Base-by-base conservation (phyloP, 306 rosid genomes). In the Lablab purpureus region DNA sequence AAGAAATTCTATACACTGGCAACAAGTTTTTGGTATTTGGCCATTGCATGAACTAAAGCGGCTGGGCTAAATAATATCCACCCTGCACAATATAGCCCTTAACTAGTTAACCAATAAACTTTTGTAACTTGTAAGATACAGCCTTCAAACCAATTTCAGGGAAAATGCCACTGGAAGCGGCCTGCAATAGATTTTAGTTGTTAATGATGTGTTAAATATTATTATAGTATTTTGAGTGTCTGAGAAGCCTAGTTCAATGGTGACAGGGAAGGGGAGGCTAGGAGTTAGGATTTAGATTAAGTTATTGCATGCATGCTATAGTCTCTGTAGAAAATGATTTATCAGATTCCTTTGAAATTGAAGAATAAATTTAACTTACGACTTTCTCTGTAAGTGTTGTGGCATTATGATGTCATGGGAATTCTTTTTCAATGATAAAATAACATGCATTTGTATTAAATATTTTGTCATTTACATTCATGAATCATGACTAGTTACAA, bases 191-290 rank as follows among this genome's bases (percentile, higher is more conserved):
- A 34, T 70, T 66, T 69, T 58, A 79, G 2, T 72, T 37, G 34
- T 54, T 30, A 52, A n/a, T 71, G 47, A 52, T 72, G 3, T 56
- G 54, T 36, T n/a, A 62, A 70, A 49, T n/a, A n/a, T n/a, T n/a
- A n/a, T n/a, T n/a, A n/a, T n/a, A n/a, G n/a, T n/a, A n/a, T 63
- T 10, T 63, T 5, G 45, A 63, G 63, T 18, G 58, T 43, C 19
- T 73, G 50, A 54, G 30, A 50, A 73, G 74, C 72, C 40, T 73
- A 73, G 56, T 52, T 64, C 8, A n/a, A n/a, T 40, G 67, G 22
- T 71, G 52, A 45, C 2, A 34, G 22, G 18, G 60, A 32, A 27
- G 83, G 66, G 43, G 19, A 50, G 21, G 34, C 74, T 52, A 28
- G 10, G 2, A 27, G 6, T 40, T 13, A 67, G 22, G 40, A 9